These are phyloP conservation scores for Fraxinus pennsylvanica DNA, from an alignment of 257 asterid genomes.

Conservation along the genomic window DNA sequence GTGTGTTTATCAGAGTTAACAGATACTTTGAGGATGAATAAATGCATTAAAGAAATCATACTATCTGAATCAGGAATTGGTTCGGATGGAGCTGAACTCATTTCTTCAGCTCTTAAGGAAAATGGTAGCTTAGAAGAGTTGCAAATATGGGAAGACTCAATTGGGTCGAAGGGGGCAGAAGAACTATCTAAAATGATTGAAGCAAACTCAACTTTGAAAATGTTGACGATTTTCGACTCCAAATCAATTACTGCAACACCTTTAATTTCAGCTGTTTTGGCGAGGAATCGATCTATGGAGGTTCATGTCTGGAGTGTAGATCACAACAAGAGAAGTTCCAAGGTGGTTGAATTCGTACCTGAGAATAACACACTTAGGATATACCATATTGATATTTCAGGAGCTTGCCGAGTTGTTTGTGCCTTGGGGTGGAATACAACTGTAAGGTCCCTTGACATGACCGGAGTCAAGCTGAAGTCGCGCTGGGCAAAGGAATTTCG, in stretches of 20 bases:
- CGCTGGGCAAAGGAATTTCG: constrained; percentile 86
- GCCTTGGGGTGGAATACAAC: constrained; percentile 74
- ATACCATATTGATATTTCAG: constrained; percentile 44
- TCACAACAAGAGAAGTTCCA: constrained; percentile 32
- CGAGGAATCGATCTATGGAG: constrained; percentile 68
- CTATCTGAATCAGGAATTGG: constrained; percentile 71
- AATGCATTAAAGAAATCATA: constrained; percentile 45
- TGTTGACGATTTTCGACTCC: constrained; percentile 58
- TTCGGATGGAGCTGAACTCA: constrained; percentile 48
- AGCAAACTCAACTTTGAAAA: constrained; percentile 64
- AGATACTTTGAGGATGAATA: constrained; percentile 41
- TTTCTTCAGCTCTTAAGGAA: constrained; percentile 63
- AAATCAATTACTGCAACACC: constrained; percentile 56
- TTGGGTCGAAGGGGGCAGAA: constrained; percentile 75
- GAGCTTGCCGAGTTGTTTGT: constrained; percentile 65
- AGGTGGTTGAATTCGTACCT: constrained; percentile 65
- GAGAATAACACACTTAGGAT: constrained; percentile 56
- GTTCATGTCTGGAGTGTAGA: constrained; percentile 68
- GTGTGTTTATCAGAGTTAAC: constrained; percentile 59
- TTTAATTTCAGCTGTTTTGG: constrained; percentile 76
- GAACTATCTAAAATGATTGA: constrained; percentile 89
- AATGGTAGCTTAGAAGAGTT: constrained; percentile 59
- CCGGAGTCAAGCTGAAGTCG: constrained; percentile 63
- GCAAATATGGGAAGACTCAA: constrained; percentile 81
- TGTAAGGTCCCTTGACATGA: constrained; percentile 68